Evolutionary conservation across 176 grass and related monocot species (phyloP).

Genomic region (Phoenix roebelenii): DNA sequence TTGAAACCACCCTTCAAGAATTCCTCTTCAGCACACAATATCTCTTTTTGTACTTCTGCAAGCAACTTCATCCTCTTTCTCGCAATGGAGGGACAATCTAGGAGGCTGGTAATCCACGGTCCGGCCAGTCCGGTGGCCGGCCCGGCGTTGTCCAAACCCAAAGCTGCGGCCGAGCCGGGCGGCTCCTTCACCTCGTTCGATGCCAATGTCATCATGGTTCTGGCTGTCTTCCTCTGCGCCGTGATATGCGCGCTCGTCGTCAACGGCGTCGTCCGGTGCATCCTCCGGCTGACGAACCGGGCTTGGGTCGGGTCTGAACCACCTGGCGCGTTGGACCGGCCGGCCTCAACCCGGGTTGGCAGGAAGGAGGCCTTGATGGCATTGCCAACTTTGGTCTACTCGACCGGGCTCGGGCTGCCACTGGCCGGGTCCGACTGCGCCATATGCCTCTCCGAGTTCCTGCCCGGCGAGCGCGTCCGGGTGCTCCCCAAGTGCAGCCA

Average conservation of each 20-base stretch:
- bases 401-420: conserved; percentile 27
- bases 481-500: conserved; percentile 68
- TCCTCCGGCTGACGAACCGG: conserved; percentile 33
- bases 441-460: conserved; percentile 90
- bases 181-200: conserved; percentile 37
- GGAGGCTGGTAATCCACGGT: conserved; percentile 39
- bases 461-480: conserved; percentile 54
- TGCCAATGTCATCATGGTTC: conserved; percentile 45
- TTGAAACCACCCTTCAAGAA: conserved; percentile 16
- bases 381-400: conserved; percentile 32
- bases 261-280: conserved; percentile 39
- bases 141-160: neutral
- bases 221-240: conserved; percentile 52
- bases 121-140: conserved; percentile 6
- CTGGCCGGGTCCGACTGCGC: conserved; percentile 62
- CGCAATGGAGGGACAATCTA: conserved; percentile 39
- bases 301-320: conserved; percentile 30
- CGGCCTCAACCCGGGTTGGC: neutral
- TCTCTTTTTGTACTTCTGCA: neutral
- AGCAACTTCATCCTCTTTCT: neutral
- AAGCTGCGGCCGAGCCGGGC: neutral
- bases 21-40: too few species aligned
- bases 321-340: neutral
- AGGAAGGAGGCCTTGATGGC: conserved; percentile 19
- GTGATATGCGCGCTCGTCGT: conserved; percentile 39